A percentile compares a stretch with the other conserved stretches of the same genome.
Conservation (phyloP, 495 filamentous ascomycete genomes). For the Hypoxylon fragiforme region DNA sequence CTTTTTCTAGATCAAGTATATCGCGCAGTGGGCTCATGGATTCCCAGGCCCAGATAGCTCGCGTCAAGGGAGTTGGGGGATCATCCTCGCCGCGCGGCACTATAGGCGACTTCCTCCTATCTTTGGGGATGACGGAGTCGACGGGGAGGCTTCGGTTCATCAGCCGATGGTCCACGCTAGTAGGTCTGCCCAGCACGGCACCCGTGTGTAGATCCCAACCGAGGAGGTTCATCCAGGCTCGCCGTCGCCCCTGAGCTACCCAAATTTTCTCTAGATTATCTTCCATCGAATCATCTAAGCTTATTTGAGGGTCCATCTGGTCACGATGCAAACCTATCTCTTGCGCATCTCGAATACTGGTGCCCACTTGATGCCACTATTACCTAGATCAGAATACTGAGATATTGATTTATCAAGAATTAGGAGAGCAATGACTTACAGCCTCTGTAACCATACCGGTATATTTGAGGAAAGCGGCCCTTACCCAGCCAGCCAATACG, state of each 20-base stretch:
- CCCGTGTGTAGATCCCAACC: slow-evolving; percentile 64
- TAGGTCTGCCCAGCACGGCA: slow-evolving; percentile 61
- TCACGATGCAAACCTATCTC: slow-evolving; percentile 64
- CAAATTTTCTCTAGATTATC: slow-evolving; percentile 54
- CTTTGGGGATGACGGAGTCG: slow-evolving; percentile 41
- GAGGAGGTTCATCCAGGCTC: slow-evolving; percentile 59
- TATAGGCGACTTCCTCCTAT: slow-evolving; percentile 40
- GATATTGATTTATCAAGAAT: neutral
- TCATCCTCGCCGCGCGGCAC: slow-evolving; percentile 40
- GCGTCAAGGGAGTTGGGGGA: slow-evolving; percentile 49
- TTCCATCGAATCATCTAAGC: slow-evolving; percentile 44
- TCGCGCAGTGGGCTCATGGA: slow-evolving; percentile 40
- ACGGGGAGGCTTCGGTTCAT: slow-evolving; percentile 46
- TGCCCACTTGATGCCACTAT: slow-evolving; percentile 62
- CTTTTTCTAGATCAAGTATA: slow-evolving; percentile 52
- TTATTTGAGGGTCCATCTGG: slow-evolving; percentile 44
- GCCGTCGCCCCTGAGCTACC: slow-evolving; percentile 55
- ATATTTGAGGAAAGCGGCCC: slow-evolving; percentile 54
- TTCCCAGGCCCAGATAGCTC: slow-evolving; percentile 43
- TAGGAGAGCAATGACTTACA: slow-evolving; percentile 28
- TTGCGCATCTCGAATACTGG: slow-evolving; percentile 62
- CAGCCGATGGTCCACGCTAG: slow-evolving; percentile 52
- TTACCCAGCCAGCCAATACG: slow-evolving; percentile 59
- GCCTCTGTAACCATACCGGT: slow-evolving; percentile 54
- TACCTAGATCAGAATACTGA: slow-evolving; percentile 25